phyloP scores from a whole-genome alignment of 1,284 basidiomycete genomes.

The Cutaneotrichosporon sp. region DNA sequence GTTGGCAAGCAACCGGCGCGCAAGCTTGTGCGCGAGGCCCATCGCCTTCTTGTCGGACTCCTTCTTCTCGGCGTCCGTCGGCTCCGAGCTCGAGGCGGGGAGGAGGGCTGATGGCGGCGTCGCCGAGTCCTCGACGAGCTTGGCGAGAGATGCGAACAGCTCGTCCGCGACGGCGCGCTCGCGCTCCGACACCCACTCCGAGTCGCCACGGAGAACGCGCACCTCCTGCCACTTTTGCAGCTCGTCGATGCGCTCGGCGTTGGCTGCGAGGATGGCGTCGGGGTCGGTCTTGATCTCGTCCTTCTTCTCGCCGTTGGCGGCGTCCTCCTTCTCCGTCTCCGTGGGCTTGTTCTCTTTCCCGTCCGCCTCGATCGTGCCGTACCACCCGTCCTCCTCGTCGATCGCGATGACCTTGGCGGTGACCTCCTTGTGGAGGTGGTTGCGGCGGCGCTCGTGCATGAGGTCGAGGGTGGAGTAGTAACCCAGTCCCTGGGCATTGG shows the following conservation, averaged over 20 bases:
- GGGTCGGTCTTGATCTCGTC: slow-evolving; percentile 22
- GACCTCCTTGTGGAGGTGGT: slow-evolving; percentile 16
- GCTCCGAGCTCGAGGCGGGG: no score
- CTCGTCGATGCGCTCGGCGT: slow-evolving; percentile 39
- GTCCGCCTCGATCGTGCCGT: slow-evolving; percentile 3
- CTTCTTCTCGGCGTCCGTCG: no score
- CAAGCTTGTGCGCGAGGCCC: slow-evolving; percentile 35
- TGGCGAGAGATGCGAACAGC: slow-evolving; percentile 35
- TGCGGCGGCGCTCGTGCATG: slow-evolving; percentile 41
- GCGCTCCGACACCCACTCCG: slow-evolving; percentile 27
- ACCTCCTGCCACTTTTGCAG: slow-evolving; percentile 44
- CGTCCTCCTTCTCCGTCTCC: slow-evolving; percentile 9
- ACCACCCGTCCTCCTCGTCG: slow-evolving; percentile 15
- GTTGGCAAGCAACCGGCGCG: slow-evolving; percentile 22
- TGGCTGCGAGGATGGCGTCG: slow-evolving; percentile 36
- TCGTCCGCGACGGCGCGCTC: slow-evolving; percentile 41
- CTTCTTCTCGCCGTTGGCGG: not conserved
- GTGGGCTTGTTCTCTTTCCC: slow-evolving; percentile 12
- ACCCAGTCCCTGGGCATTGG: slow-evolving; percentile 31
- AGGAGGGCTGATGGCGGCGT: slow-evolving; percentile 18
- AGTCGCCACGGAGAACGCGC: slow-evolving; percentile 31
- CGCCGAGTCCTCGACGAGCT: slow-evolving; percentile 23
- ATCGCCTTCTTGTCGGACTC: not conserved
- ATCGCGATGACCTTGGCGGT: slow-evolving; percentile 10
- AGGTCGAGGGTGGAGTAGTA: slow-evolving; percentile 39